phyloP scores from a whole-genome alignment of 2,329 filamentous ascomycete genomes.

The Colletotrichum sp. region DNA sequence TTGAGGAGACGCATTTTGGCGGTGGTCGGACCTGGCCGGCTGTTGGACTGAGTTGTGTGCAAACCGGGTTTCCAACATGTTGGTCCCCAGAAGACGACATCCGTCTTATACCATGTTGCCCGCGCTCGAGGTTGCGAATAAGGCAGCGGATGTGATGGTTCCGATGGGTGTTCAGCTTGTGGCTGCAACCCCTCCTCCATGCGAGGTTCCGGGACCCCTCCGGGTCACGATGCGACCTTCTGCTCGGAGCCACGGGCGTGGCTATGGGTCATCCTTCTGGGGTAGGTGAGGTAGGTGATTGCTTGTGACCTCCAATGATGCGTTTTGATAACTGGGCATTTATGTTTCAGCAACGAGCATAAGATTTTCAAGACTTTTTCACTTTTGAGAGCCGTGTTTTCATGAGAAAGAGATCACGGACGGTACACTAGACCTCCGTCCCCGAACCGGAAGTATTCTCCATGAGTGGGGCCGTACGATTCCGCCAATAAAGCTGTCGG shows the following conservation, averaged over 20 bases:
- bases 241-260: background rate
- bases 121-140: background rate
- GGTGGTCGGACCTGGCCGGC: background rate
- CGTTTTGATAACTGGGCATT: background rate
- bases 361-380: background rate
- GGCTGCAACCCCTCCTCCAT: background rate
- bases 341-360: background rate
- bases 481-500: background rate
- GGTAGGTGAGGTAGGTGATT: background rate
- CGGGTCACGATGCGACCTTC: background rate
- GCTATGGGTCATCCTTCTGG: background rate
- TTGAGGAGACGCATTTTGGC: background rate
- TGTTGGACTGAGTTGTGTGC: background rate
- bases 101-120: background rate
- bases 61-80: no score
- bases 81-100: background rate
- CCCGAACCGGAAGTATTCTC: background rate
- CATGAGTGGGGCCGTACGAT: background rate
- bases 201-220: background rate
- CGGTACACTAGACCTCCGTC: background rate
- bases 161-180: background rate
- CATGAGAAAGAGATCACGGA: background rate
- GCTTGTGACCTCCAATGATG: background rate
- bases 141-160: conserved; percentile 11
- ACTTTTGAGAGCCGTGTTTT: background rate